phyloP scores from a whole-genome alignment of 371 early-diverging fungal species.

The Mortierella sp. region DNA sequence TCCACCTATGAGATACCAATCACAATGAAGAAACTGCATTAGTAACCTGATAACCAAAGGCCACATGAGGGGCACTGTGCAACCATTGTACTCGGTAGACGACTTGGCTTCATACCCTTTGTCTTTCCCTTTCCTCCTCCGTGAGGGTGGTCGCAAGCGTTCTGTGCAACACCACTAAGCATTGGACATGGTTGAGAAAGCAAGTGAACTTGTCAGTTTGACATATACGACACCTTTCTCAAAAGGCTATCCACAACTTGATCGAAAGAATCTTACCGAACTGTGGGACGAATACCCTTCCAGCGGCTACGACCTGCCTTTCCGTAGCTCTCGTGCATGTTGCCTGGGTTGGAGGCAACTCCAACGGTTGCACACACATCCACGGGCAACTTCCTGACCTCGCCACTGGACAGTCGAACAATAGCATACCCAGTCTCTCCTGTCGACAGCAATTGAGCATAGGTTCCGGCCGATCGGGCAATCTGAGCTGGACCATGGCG shows the following conservation, averaged over 20 bases:
- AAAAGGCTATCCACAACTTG: too few relatives aligned
- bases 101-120: conserved; percentile 75
- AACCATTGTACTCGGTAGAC: too few relatives aligned
- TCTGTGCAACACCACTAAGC: conserved; percentile 96
- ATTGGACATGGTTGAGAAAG: neutral
- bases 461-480: conserved; percentile 91
- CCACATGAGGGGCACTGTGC: neutral
- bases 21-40: too few relatives aligned
- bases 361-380: conserved; percentile 95
- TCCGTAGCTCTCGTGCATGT: conserved; percentile 90
- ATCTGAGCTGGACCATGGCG: conserved; percentile 87
- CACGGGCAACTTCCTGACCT: conserved; percentile 89
- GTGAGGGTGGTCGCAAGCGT: conserved; percentile 98
- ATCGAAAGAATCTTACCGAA: conserved; percentile 64
- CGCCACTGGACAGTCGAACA: conserved; percentile 88
- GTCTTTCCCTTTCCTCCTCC: conserved; percentile 99
- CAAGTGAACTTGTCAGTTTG: too few relatives aligned
- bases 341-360: conserved; percentile 91
- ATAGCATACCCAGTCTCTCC: conserved; percentile 86
- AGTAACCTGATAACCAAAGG: neutral
- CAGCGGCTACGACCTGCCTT: conserved; percentile 92
- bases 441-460: conserved; percentile 88
- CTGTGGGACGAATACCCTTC: conserved; percentile 92
- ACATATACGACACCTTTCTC: too few relatives aligned
- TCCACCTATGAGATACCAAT: conserved; percentile 21